Evolutionary conservation across 2,329 filamentous ascomycete species (phyloP).

Genomic region (Aschersonia sp.): DNA sequence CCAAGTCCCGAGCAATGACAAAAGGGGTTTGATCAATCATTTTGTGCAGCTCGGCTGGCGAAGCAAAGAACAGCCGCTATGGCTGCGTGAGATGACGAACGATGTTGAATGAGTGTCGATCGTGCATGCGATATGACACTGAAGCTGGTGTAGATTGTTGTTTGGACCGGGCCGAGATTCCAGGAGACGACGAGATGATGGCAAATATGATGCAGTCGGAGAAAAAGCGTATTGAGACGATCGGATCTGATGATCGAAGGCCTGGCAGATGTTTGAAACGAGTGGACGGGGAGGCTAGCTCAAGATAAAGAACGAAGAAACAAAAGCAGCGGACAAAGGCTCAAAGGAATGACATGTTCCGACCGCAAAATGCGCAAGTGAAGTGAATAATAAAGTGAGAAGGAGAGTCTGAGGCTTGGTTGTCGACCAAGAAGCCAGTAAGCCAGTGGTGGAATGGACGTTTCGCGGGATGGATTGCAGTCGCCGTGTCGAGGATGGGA

Average conservation of each 20-base stretch:
- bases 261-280: conserved; percentile 6
- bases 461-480: not conserved
- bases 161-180: too few relatives aligned
- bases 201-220: too few relatives aligned
- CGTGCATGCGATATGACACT: too few relatives aligned
- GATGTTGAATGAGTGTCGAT: too few relatives aligned
- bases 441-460: not conserved
- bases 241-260: too few relatives aligned
- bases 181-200: too few relatives aligned
- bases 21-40: conserved; percentile 5
- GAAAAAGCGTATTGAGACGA: too few relatives aligned
- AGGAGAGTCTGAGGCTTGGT: conserved; percentile 4
- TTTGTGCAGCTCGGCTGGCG: not conserved
- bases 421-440: not conserved
- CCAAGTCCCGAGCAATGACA: conserved; percentile 12
- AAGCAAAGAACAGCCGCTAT: not conserved
- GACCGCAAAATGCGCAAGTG: conserved; percentile 6
- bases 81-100: not conserved
- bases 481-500: not conserved
- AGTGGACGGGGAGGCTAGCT: conserved; percentile 10
- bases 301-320: conserved; percentile 5
- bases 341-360: conserved; percentile 21
- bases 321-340: conserved; percentile 7
- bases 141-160: too few relatives aligned
- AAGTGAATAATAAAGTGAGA: conserved; percentile 6